Conservation (phyloP, 2,329 filamentous ascomycete genomes). For the Pseudogymnoascus sp. region DNA sequence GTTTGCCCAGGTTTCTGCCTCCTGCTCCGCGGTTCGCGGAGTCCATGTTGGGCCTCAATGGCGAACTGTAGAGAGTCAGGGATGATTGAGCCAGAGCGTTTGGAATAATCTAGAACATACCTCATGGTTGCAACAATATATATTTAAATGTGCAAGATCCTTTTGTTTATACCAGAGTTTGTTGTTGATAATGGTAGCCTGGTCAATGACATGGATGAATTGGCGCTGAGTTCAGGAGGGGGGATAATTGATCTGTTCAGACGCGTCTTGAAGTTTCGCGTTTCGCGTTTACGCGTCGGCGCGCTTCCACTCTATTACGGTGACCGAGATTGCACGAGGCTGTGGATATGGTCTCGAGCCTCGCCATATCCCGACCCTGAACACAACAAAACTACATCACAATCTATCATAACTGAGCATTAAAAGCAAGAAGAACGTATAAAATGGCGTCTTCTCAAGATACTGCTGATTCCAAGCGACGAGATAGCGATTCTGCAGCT, state of each 20-base stretch:
- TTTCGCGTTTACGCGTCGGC: constrained; percentile 7
- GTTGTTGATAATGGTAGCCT: constrained; percentile 8
- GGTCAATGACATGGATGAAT: constrained; percentile 6
- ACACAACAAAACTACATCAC: neutral
- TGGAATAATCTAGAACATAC: constrained; percentile 20
- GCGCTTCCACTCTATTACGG: constrained; percentile 9
- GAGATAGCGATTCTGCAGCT: constrained; percentile 17
- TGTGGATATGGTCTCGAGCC: neutral
- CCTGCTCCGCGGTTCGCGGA: constrained; percentile 70
- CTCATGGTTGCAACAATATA: constrained; percentile 25
- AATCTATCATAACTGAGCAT: neutral
- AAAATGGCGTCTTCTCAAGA: neutral
- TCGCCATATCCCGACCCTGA: neutral
- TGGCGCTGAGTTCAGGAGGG: constrained; percentile 7
- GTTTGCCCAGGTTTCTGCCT: constrained; percentile 48
- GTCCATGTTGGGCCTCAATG: constrained; percentile 70
- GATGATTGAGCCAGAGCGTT: constrained; percentile 11
- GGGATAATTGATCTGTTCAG: constrained; percentile 4
- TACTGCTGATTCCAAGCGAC: neutral
- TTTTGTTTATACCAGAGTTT: neutral
- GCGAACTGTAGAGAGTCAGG: constrained; percentile 53
- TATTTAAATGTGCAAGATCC: neutral
- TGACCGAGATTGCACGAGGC: constrained; percentile 6
- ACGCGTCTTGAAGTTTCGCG: constrained; percentile 5
- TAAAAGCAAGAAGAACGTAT: neutral